These are phyloP conservation scores for Pseudoneurospora amorphoporcata DNA, from an alignment of 495 filamentous ascomycete genomes.

Conservation along the genomic window DNA sequence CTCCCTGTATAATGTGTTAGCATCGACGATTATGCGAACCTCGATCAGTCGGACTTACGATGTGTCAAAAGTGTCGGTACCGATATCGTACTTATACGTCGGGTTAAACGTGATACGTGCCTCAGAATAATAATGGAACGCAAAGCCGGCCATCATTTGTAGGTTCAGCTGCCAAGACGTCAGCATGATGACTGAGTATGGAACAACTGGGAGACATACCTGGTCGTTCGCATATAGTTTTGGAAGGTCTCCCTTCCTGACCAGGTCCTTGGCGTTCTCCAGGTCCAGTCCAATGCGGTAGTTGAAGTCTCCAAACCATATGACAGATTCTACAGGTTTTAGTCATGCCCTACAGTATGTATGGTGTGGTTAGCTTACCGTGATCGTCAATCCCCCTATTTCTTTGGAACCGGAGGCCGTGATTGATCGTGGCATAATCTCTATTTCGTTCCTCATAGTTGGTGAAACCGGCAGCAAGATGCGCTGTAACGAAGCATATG, in stretches of 20 bases:
- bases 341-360: background rate
- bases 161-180: slow-evolving; percentile 59
- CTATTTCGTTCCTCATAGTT: slow-evolving; percentile 95
- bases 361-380: slow-evolving; percentile 27
- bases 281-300: slow-evolving; percentile 85
- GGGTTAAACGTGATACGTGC: slow-evolving; percentile 74
- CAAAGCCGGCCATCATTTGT: slow-evolving; percentile 86
- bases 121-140: slow-evolving; percentile 88
- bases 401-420: slow-evolving; percentile 80
- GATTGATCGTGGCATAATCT: slow-evolving; percentile 83
- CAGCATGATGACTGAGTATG: slow-evolving; percentile 3
- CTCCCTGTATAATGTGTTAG: slow-evolving; percentile 44
- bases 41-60: slow-evolving; percentile 49
- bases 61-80: slow-evolving; percentile 79
- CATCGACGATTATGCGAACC: no score
- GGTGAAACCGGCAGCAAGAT: slow-evolving; percentile 91
- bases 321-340: slow-evolving; percentile 53
- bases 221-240: slow-evolving; percentile 90
- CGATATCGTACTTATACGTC: slow-evolving; percentile 92
- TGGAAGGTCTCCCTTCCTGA: slow-evolving; percentile 59
- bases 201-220: slow-evolving; percentile 31
- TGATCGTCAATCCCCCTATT: slow-evolving; percentile 87
- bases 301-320: slow-evolving; percentile 98
- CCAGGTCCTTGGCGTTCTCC: slow-evolving; percentile 65
- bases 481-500: slow-evolving; percentile 92